Conservation (phyloP, 2,329 filamentous ascomycete genomes). For the Trichoderma oligosporum region DNA sequence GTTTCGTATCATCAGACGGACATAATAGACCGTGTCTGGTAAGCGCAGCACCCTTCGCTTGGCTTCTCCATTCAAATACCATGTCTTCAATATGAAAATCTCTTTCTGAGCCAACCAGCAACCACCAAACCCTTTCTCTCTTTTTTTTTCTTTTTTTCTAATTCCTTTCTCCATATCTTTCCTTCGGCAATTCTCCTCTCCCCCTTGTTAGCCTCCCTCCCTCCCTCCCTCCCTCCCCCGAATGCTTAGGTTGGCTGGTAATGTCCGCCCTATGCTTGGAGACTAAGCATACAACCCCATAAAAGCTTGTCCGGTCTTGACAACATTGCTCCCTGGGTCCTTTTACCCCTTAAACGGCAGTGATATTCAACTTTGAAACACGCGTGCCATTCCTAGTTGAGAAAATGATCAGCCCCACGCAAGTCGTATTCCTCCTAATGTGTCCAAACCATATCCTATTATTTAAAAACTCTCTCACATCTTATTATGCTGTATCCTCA, state of each 20-base stretch:
- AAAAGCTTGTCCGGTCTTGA: constrained; percentile 41
- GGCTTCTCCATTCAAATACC: too few species aligned
- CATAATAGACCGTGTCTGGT: too few species aligned
- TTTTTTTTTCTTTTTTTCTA: too few species aligned
- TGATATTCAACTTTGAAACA: constrained; percentile 36
- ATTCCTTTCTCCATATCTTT: too few species aligned
- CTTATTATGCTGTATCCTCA: too few species aligned
- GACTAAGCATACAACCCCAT: constrained; percentile 21
- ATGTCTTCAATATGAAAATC: too few species aligned
- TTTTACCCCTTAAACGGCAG: constrained; percentile 28
- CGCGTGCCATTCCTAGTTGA: constrained; percentile 27
- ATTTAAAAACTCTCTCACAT: background rate
- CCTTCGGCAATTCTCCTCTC: too few species aligned
- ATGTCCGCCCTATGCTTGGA: background rate
- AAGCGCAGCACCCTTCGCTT: too few species aligned
- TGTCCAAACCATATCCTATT: background rate
- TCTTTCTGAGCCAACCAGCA: too few species aligned
- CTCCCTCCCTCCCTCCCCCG: constrained; percentile 21
- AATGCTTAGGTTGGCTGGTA: background rate
- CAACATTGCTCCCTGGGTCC: constrained; percentile 28
- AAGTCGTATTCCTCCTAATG: background rate
- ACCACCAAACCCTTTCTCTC: too few species aligned
- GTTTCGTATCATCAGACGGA: background rate
- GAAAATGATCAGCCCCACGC: constrained; percentile 26
- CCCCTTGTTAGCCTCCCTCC: too few species aligned